These are phyloP conservation scores for Sarcodon aspratus DNA, from an alignment of 768 basidiomycete species.

Conservation along the genomic window DNA sequence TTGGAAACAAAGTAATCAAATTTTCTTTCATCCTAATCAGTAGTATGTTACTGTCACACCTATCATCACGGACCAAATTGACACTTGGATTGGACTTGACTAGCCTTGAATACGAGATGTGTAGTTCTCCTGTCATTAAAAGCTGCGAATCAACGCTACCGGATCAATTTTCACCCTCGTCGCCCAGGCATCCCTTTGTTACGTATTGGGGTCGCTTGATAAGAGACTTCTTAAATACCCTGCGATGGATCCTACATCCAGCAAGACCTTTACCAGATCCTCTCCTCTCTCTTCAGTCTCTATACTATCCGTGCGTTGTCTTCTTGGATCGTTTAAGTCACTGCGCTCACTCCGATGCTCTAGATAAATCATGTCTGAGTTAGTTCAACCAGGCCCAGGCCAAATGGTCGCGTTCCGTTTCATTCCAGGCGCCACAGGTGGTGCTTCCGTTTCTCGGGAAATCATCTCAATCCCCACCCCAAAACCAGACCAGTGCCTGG, in stretches of 20 bases:
- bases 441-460: neutral
- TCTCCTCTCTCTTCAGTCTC: neutral
- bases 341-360: neutral
- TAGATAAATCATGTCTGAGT: neutral
- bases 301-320: neutral
- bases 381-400: neutral
- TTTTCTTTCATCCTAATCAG: too few species aligned
- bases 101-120: too few species aligned
- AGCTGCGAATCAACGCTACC: too few species aligned
- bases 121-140: too few species aligned
- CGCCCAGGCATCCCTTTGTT: too few species aligned
- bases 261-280: neutral
- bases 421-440: slow-evolving; percentile 4
- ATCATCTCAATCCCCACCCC: slow-evolving; percentile 9
- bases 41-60: too few species aligned
- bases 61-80: too few species aligned
- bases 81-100: too few species aligned
- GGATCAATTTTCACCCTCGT: too few species aligned
- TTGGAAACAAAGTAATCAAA: too few species aligned
- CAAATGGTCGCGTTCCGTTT: slow-evolving; percentile 11
- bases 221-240: neutral
- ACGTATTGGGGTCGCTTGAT: too few species aligned
- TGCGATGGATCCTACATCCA: neutral
- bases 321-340: neutral
- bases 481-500: slow-evolving; percentile 6